Evolutionary conservation across 176 grass and related monocot species (phyloP), one percentile per base, ranked within the genome.

Genomic region (Ananas comosus): DNA sequence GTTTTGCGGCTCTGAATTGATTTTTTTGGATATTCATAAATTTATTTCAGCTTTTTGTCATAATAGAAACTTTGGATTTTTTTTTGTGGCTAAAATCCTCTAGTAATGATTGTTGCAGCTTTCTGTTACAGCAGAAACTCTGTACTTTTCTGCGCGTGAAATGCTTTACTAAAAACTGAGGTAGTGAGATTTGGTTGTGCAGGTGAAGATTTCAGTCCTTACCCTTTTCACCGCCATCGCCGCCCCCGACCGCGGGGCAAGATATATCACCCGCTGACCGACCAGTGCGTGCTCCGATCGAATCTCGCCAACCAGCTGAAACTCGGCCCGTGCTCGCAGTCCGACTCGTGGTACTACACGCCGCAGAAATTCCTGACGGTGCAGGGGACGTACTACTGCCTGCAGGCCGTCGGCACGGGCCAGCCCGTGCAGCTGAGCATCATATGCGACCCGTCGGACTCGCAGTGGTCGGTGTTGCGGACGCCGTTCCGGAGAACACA

Each of bases 321-420:
- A 42, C 69, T 83, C 12, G 81, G 74, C 61, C 19, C 69, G 14
- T 83, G 81, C 11, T 48, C 74, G 8, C 10, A 51, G 2, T 73
- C 74, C 16, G 74, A 78, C 57, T 78, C 81, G 10, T 83, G 81
- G 81, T 7, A n/a, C 10, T 73, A 83, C 61, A 83, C 74, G 11
- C 81, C 81, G n/a, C 81, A 83, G 59, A 42, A 78, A 13, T 73
- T 78, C 63, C 29, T 83, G 50, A 63, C 66, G 4, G 19, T 83
- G 10, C 48, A 16, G 0, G 81, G 81, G 21, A 78, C 81, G 2
- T 83, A 83, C 21, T 68, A 53, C 21, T 83, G 81, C 74, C 51
- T 83, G 24, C 67, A 78, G 50, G 51, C 69, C 24, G 74, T 64
- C 7, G 64, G 51, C 42, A 14, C 58, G 10, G 63, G 76, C 49